Conservation (phyloP, 2,329 filamentous ascomycete species). For the Chrysoporthe austroafricana region DNA sequence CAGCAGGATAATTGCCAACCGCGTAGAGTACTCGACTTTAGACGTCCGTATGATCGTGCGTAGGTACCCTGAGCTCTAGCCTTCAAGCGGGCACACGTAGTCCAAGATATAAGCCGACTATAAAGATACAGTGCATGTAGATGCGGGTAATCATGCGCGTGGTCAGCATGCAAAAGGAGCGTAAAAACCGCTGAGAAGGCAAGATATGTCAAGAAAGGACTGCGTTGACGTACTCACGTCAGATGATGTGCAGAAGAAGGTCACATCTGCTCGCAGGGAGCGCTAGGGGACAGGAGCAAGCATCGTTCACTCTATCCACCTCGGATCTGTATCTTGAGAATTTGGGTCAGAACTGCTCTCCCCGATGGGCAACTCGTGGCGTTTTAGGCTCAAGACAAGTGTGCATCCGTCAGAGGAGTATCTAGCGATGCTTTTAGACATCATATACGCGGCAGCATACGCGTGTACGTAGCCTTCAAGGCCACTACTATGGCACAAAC, state of each 20-base stretch:
- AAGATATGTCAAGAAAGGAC: neutral
- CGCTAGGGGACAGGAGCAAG: neutral
- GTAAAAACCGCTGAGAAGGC: neutral
- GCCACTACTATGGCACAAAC: neutral
- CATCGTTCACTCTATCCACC: neutral
- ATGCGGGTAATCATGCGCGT: neutral
- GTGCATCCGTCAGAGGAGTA: slow-evolving; percentile 3
- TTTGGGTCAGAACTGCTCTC: neutral
- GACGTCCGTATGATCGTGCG: neutral
- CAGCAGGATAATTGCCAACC: neutral
- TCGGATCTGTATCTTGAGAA: neutral
- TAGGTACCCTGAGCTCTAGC: neutral
- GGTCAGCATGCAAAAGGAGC: neutral
- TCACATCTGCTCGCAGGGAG: neutral
- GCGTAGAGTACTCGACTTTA: neutral
- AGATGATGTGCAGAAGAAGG: neutral
- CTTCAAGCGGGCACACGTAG: neutral
- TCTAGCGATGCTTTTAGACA: neutral
- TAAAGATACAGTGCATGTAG: neutral
- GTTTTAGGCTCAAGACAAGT: neutral
- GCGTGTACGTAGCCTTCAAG: slow-evolving; percentile 7
- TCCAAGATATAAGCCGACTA: neutral
- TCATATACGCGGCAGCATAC: neutral
- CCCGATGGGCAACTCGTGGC: neutral
- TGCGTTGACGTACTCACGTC: slow-evolving; percentile 2